phyloP scores from a whole-genome alignment of 148 eudicot species.

The Dianthus caryophyllus region DNA sequence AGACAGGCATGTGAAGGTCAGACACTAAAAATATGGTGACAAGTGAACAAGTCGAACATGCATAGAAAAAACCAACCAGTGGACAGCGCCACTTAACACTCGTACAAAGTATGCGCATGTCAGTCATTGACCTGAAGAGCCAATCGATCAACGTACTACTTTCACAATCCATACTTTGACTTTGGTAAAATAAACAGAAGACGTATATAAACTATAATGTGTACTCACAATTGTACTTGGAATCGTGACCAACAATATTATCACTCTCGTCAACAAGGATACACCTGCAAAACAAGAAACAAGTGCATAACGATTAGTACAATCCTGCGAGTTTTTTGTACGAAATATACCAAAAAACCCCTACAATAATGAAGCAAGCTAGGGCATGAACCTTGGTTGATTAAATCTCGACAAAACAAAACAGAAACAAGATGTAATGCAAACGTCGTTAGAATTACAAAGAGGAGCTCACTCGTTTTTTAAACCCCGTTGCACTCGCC shows the following conservation, averaged over 20 bases:
- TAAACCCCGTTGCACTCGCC: background rate
- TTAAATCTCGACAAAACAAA: background rate
- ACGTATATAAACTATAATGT: background rate
- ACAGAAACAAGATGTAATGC: background rate
- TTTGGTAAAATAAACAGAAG: background rate
- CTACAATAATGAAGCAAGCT: background rate
- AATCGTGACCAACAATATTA: slow-evolving; percentile 78
- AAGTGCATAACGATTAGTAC: background rate
- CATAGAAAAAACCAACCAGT: background rate
- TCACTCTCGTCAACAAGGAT: slow-evolving; percentile 95
- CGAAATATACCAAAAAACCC: background rate
- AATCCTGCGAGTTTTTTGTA: background rate
- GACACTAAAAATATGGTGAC: background rate
- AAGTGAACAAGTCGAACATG: too few species aligned
- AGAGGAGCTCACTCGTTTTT: background rate
- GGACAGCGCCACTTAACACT: background rate
- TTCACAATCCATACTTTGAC: too few species aligned
- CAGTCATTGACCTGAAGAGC: background rate
- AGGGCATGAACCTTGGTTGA: background rate
- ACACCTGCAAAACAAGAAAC: slow-evolving; percentile 52
- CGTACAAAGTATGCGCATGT: background rate
- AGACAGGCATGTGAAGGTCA: background rate
- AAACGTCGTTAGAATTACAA: too few species aligned
- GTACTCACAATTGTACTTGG: slow-evolving; percentile 90
- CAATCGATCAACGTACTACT: background rate